These are phyloP conservation scores for Bolboschoenoplectus hybrid DNA, from an alignment of 202 grass and related monocot species.

Conservation along the genomic window DNA sequence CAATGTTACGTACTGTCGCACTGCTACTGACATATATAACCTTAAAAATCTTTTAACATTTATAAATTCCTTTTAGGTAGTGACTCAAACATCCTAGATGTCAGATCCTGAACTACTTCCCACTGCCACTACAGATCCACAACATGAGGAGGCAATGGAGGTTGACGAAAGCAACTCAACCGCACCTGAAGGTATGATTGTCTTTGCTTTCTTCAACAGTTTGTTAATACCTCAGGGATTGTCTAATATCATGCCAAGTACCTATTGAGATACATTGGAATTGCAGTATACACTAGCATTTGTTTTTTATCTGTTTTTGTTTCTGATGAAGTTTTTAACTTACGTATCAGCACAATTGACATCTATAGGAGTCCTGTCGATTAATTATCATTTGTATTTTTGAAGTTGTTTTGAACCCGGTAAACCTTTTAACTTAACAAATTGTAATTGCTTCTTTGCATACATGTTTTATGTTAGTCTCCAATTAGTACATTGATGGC, in stretches of 20 bases:
- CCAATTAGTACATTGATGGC: not conserved
- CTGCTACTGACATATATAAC: too few species aligned
- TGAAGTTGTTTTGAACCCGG: not conserved
- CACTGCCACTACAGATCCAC: too few species aligned
- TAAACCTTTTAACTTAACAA: not conserved
- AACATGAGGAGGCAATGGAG: too few species aligned
- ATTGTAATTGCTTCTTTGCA: not conserved
- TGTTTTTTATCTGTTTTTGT: not conserved
- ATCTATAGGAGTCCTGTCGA: not conserved
- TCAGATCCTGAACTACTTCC: too few species aligned
- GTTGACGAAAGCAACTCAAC: too few species aligned
- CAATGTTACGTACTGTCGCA: too few species aligned
- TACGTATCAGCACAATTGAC: not conserved
- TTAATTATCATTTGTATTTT: not conserved
- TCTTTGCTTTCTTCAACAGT: too few species aligned
- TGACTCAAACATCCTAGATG: too few species aligned
- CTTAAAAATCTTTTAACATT: too few species aligned
- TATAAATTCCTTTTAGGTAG: too few species aligned
- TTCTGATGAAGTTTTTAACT: not conserved
- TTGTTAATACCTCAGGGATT: not conserved
- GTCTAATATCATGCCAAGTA: not conserved
- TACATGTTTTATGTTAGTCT: constrained; percentile 8
- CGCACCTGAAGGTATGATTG: constrained; percentile 18
- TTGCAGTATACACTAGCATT: not conserved
- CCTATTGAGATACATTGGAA: constrained; percentile 4